Base-by-base conservation (phyloP, 2,329 filamentous ascomycete genomes). In the Fusarium sp. region DNA sequence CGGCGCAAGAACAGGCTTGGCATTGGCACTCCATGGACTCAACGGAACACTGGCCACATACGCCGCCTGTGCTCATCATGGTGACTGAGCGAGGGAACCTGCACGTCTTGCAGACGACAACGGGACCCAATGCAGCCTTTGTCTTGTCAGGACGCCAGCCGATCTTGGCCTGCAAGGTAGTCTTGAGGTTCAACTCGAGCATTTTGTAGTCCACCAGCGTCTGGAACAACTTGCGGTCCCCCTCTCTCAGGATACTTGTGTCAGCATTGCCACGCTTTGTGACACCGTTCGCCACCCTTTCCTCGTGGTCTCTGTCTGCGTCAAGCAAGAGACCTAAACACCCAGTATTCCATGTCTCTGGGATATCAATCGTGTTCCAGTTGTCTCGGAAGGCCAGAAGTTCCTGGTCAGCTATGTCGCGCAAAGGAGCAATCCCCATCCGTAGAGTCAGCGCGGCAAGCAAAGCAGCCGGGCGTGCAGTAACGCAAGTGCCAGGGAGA, bases 281-380 rank as follows among this genome's bases (percentile, higher is more conserved):
- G 7, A 59, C 45, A 19, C 66, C 72, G 11, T 67, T 53, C 1
- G 61, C 54, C 6, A 74, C 68, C 9, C 74, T 72, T 48, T 58
- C 67, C 36, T 68, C 67, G 47, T 73, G 75, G 51, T 76, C 72
- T 15, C 65, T 60, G 65, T 84, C 80, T 0, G 81, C 81, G 43
- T 82, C 79, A 2, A 83, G 74, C 12, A 84, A 67, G n/a, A 83
- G 70, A 0, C 72, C 67, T 24, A 83, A 62, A 43, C 80, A 84
- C 53, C 72, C 76, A 7, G 77, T 53, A 41, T 78, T 83, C 80
- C 81, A 84, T 8, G 76, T 84, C 65, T 84, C 82, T 1, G 81
- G 80, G 7, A 79, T 74, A 3, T 80, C 76, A 5, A 81, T 59
- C 9, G 75, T 78, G 53, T 81, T 83, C 81, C 82, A 85, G 25